These are phyloP conservation scores for Sclerotinia glacialis DNA, from an alignment of 2,329 filamentous ascomycete species.

Conservation along the genomic window DNA sequence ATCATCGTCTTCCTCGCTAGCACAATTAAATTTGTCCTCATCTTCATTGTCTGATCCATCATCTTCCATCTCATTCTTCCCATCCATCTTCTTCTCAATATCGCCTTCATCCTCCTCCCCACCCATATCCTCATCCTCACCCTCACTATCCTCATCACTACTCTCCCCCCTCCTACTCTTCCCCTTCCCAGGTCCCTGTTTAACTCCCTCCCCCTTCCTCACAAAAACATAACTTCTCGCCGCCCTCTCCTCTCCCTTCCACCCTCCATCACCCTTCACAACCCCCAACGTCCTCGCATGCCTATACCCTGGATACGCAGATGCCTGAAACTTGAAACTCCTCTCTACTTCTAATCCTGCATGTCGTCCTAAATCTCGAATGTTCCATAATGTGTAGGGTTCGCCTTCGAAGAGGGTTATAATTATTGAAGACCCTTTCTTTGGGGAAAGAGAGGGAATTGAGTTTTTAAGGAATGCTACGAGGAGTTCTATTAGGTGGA, in stretches of 20 bases:
- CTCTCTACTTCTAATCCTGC: constrained; percentile 65
- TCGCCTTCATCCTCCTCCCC: constrained; percentile 34
- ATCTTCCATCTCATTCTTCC: constrained; percentile 35
- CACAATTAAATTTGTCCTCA: not conserved
- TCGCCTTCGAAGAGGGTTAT: constrained; percentile 91
- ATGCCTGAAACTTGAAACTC: constrained; percentile 67
- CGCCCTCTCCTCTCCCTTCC: constrained; percentile 52
- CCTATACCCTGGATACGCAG: constrained; percentile 68
- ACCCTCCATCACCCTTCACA: constrained; percentile 48
- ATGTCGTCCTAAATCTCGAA: constrained; percentile 81
- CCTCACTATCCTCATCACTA: constrained; percentile 32
- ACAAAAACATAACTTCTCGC: constrained; percentile 62
- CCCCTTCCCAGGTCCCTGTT: constrained; percentile 37
- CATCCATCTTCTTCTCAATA: constrained; percentile 33
- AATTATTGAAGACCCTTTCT: constrained; percentile 58
- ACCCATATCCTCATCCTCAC: constrained; percentile 32
- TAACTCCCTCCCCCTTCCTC: constrained; percentile 51
- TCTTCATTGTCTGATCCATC: constrained; percentile 19
- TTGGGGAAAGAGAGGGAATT: constrained; percentile 49
- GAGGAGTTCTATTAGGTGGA: too few species aligned
- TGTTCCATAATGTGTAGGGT: constrained; percentile 95
- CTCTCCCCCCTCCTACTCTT: constrained; percentile 32
- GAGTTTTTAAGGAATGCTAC: constrained; percentile 64
- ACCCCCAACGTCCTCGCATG: constrained; percentile 73
- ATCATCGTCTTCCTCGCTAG: not conserved